These are phyloP conservation scores for Botrytis paeoniae DNA, from an alignment of 2,329 filamentous ascomycete species.

Conservation along the genomic window DNA sequence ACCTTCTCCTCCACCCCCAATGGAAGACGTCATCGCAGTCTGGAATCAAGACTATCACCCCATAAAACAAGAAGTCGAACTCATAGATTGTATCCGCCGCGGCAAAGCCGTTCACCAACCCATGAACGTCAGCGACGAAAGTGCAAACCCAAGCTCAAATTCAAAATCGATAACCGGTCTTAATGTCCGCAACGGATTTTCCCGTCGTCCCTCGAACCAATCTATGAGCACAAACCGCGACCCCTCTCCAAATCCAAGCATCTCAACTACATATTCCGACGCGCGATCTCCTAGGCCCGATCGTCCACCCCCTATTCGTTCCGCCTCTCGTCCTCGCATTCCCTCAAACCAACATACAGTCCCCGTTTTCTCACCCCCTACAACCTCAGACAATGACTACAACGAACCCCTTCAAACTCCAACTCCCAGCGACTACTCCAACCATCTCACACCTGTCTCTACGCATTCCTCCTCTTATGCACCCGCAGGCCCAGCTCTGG, in stretches of 20 bases:
- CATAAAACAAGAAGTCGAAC: slow-evolving; percentile 64
- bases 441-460: slow-evolving; percentile 31
- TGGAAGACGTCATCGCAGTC: slow-evolving; percentile 64
- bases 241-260: slow-evolving; percentile 18
- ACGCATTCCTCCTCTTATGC: slow-evolving; percentile 32
- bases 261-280: slow-evolving; percentile 29
- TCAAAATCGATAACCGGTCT: slow-evolving; percentile 34
- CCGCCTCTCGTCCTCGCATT: slow-evolving; percentile 14
- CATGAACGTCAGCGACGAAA: slow-evolving; percentile 41
- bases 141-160: slow-evolving; percentile 17
- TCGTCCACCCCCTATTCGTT: slow-evolving; percentile 7
- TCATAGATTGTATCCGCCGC: slow-evolving; percentile 58
- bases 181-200: slow-evolving; percentile 41
- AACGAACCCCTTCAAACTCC: slow-evolving; percentile 18
- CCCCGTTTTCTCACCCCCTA: slow-evolving; percentile 42
- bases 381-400: slow-evolving; percentile 27
- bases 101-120: slow-evolving; percentile 64
- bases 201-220: slow-evolving; percentile 45
- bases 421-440: slow-evolving; percentile 29
- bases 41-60: slow-evolving; percentile 65
- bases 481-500: slow-evolving; percentile 31
- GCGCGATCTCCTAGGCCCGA: slow-evolving; percentile 19
- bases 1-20: slow-evolving; percentile 68
- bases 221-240: slow-evolving; percentile 23
- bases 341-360: slow-evolving; percentile 31